Percentiles rank a stretch among this genome's conserved stretches.
Conservation (phyloP, 805 yeast genomes). For the Wickerhamomyces bisporus region DNA sequence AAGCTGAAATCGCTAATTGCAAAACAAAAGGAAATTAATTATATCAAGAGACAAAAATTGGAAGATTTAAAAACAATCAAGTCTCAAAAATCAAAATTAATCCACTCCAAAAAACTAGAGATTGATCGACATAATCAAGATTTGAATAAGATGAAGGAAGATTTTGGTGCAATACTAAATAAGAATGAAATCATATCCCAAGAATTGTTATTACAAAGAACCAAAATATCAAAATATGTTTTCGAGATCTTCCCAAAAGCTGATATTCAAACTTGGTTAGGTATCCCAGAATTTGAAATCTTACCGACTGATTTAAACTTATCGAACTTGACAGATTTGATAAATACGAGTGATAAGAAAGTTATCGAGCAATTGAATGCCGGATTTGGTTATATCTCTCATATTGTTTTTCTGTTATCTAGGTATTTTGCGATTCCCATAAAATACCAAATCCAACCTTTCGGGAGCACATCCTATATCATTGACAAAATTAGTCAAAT, state of each 20-base stretch:
- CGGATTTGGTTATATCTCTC: slow-evolving; percentile 31
- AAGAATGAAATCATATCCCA: slow-evolving; percentile 13
- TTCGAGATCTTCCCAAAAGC: slow-evolving; percentile 29
- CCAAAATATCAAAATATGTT: slow-evolving; percentile 19
- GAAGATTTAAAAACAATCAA: slow-evolving; percentile 10
- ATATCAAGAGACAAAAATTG: slow-evolving; percentile 3
- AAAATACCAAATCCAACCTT: slow-evolving; percentile 32
- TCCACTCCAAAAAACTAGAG: slow-evolving; percentile 2
- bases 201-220: slow-evolving; percentile 13
- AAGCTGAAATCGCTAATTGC: slow-evolving; percentile 5
- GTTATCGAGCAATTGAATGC: slow-evolving; percentile 25
- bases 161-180: slow-evolving; percentile 9
- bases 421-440: slow-evolving; percentile 31
- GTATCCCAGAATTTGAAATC: slow-evolving; percentile 22
- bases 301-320: slow-evolving; percentile 16
- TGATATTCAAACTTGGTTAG: slow-evolving; percentile 17
- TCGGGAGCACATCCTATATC: slow-evolving; percentile 37
- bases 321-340: slow-evolving; percentile 7
- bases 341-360: slow-evolving; percentile 11
- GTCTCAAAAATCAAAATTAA: slow-evolving; percentile 4
- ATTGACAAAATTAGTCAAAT: slow-evolving; percentile 32
- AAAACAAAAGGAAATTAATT: slow-evolving; percentile 3
- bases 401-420: slow-evolving; percentile 28
- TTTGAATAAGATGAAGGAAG: slow-evolving; percentile 8
- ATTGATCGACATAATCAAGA: background rate